Base-by-base conservation (phyloP, 202 grass and related monocot genomes). In the Alloteropsis angusta region DNA sequence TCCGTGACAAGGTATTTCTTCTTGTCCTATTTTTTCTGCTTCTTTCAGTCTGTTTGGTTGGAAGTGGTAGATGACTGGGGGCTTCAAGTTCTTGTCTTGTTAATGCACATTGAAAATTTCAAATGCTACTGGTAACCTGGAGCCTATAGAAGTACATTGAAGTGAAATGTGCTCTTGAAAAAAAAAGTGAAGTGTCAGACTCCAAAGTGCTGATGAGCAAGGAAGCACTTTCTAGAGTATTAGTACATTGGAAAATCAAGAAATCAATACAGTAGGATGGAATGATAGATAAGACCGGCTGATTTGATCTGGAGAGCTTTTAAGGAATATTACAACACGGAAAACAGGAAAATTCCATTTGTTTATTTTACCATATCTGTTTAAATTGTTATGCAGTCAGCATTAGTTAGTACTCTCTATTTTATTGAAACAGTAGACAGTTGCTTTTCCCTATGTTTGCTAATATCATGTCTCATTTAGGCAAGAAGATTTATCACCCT, bases 401-500 rank as follows among this genome's bases (percentile, higher is more conserved):
- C 13, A 57, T 79, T 56, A 44, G 35, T 54, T 68, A 32, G 47
- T 65, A 26, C 13, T 75, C 6, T 62, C 14, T 53, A 66, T 39
- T 21, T 52, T 65, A 15, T 30, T 25, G 45, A 52, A 64, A 39
- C 34, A 52, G 49, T 42, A 18, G 18, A n/a, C 25, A 28, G 5
- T 43, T 42, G 14, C 9, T 41, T 66, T 42, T 12, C 0, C 6
- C 47, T 37, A 9, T 38, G 8, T 59, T 72, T 82, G 15, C 47
- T 82, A 79, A 56, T 80, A 36, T 23, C 43, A 48, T 59, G 68
- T 41, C 4, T 60, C 64, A 72, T 89, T 69, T 76, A 98, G 89
- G 95, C 92, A 83, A 85, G 92, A 82, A 93, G 89, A 75, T 98
- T 95, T 80, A 93, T 98, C 72, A 98, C 87, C 15, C 79, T 98